These are phyloP conservation scores for Evernia prunastri DNA, from an alignment of 495 filamentous ascomycete genomes.

Conservation along the genomic window DNA sequence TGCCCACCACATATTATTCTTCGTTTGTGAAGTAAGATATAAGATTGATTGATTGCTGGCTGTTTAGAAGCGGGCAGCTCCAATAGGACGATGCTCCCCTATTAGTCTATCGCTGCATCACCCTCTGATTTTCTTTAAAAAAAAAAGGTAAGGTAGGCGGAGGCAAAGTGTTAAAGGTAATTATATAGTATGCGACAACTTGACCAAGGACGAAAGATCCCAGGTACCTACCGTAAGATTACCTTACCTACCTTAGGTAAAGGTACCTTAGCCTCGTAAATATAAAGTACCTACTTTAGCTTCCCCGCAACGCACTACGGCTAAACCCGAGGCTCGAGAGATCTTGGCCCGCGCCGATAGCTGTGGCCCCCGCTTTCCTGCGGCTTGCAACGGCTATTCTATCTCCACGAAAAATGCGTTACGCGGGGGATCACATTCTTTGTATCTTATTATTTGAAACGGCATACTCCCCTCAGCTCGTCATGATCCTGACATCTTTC, in stretches of 20 bases:
- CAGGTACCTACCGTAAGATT: no score
- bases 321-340: background rate
- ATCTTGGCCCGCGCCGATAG: background rate
- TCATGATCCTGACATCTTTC: background rate
- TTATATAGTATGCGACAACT: no score
- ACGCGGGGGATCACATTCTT: background rate
- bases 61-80: background rate
- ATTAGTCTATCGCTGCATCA: background rate
- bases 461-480: background rate
- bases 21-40: no score
- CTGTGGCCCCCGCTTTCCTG: background rate
- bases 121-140: no score
- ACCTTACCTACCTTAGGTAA: no score
- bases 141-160: no score
- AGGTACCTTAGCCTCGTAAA: no score
- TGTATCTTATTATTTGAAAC: background rate
- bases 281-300: no score
- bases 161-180: no score
- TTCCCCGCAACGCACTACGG: conserved; percentile 3
- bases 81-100: background rate
- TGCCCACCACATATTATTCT: background rate
- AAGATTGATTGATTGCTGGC: no score
- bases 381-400: background rate
- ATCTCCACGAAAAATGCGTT: background rate
- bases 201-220: background rate